Conservation (phyloP, 2,329 filamentous ascomycete species). For the Falciphora oryzae region DNA sequence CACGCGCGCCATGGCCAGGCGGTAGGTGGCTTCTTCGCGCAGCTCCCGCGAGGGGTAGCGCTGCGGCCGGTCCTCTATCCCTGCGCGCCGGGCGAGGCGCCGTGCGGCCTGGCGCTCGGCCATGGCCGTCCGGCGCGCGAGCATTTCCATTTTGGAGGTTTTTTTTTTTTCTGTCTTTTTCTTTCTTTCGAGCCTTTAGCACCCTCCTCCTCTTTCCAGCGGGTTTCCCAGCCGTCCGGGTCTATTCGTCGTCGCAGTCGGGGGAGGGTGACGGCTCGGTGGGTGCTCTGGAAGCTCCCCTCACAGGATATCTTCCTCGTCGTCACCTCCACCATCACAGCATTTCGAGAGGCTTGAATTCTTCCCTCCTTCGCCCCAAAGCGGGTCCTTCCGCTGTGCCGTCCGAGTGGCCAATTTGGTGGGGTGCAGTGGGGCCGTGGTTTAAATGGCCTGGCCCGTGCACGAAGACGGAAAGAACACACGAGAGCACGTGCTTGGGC, state of each 20-base stretch:
- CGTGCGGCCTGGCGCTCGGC: conserved; percentile 59
- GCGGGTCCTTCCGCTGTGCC: not conserved
- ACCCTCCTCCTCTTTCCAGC: no score
- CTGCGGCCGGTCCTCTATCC: not conserved
- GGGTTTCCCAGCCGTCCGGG: not conserved
- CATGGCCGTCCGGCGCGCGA: conserved; percentile 59
- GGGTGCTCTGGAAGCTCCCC: not conserved
- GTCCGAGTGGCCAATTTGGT: not conserved
- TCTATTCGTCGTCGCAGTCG: not conserved
- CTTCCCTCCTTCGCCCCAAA: not conserved
- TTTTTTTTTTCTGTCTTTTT: not conserved
- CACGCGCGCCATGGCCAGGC: conserved; percentile 30
- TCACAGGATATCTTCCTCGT: not conserved
- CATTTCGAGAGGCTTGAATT: not conserved
- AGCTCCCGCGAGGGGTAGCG: conserved; percentile 24
- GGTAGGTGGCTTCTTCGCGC: conserved; percentile 24
- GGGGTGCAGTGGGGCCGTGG: not conserved
- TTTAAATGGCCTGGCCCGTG: not conserved
- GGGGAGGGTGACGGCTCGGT: conserved; percentile 11
- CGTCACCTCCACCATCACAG: not conserved
- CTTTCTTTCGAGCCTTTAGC: not conserved
- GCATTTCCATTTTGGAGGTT: conserved; percentile 58
- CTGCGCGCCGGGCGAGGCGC: conserved; percentile 25
- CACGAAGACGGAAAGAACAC: not conserved
- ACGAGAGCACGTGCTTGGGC: not conserved